These are phyloP conservation scores for Magnolia sinica DNA, from an alignment of 164 flowering plant genomes.

Conservation along the genomic window DNA sequence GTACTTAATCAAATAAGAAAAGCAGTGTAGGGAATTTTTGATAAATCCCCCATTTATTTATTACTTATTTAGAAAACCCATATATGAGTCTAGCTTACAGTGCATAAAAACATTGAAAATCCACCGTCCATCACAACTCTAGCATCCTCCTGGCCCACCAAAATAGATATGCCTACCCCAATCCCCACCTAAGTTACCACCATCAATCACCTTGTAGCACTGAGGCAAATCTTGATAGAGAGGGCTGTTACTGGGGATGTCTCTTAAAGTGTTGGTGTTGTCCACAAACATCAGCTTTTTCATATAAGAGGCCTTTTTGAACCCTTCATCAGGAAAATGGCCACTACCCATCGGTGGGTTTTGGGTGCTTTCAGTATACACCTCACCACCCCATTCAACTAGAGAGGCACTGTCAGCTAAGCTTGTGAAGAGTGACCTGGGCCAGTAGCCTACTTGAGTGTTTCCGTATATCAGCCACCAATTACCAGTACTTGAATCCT, in stretches of 20 bases:
- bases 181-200: not conserved
- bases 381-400: not conserved
- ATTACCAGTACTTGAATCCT: not conserved
- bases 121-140: not conserved
- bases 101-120: no score
- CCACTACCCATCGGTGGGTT: not conserved
- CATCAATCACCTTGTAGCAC: not conserved
- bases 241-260: not conserved
- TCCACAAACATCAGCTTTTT: not conserved
- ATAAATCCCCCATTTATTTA: no score
- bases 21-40: no score
- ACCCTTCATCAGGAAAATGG: not conserved
- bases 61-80: no score
- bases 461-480: not conserved
- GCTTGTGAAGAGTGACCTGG: not conserved
- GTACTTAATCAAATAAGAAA: no score
- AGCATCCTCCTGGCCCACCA: not conserved
- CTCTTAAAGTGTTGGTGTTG: not conserved
- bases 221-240: not conserved
- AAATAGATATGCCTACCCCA: not conserved
- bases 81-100: no score
- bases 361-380: not conserved
- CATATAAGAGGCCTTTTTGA: not conserved
- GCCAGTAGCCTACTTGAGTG: not conserved
- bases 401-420: not conserved